Percentiles rank a stretch among this genome's conserved stretches.
These are phyloP conservation scores for Cladosporium sp. DNA, from an alignment of 2,329 filamentous ascomycete genomes.

Conservation along the genomic window DNA sequence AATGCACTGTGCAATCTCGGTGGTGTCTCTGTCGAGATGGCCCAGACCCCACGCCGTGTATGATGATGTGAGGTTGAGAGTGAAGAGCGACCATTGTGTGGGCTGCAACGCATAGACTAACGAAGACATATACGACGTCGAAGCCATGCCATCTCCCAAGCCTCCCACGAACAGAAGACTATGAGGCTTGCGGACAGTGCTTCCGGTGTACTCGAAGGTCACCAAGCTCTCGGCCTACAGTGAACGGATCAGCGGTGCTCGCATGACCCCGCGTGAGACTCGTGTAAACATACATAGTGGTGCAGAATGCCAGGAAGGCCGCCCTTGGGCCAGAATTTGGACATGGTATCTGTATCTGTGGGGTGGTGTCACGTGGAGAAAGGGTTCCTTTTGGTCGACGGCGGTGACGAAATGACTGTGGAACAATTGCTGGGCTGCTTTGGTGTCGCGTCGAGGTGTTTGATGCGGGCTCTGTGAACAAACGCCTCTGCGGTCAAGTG, in stretches of 20 bases:
- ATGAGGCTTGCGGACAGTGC: constrained; percentile 28
- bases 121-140: constrained; percentile 29
- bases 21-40: constrained; percentile 54
- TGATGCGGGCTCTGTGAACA: constrained; percentile 5
- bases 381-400: background rate
- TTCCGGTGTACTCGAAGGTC: constrained; percentile 42
- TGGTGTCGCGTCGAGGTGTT: background rate
- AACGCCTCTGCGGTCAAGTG: constrained; percentile 1
- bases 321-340: constrained; percentile 34
- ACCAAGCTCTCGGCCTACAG: constrained; percentile 42
- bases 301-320: constrained; percentile 29
- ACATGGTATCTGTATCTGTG: constrained; percentile 19
- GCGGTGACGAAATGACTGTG: constrained; percentile 5
- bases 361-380: constrained; percentile 13
- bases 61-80: constrained; percentile 45
- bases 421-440: background rate
- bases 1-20: constrained; percentile 55
- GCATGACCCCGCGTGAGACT: background rate
- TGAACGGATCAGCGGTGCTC: background rate
- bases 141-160: constrained; percentile 30
- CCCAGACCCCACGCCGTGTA: constrained; percentile 57
- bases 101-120: constrained; percentile 27
- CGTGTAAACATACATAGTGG: constrained; percentile 29
- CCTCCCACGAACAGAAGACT: constrained; percentile 32
- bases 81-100: constrained; percentile 52